A percentile compares a stretch with the other conserved stretches of the same genome.
phyloP scores from a whole-genome alignment of 179 eudicot genomes.

The Beta macrorhiza region DNA sequence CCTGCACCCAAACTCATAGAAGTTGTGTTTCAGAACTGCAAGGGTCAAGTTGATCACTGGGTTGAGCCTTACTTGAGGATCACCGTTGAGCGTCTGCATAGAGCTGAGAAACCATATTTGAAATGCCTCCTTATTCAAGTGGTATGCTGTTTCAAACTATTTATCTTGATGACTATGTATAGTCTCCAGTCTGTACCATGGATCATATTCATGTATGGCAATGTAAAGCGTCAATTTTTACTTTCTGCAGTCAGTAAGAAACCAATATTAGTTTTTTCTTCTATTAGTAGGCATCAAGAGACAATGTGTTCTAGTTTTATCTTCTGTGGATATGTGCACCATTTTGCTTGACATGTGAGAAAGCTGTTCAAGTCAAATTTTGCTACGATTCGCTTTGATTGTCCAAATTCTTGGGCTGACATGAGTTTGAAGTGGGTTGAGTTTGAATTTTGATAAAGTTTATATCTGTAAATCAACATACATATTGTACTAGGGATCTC shows the following conservation, averaged over 20 bases:
- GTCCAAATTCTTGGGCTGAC: background rate
- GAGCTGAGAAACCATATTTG: constrained; percentile 69
- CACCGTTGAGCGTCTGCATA: constrained; percentile 73
- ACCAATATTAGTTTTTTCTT: background rate
- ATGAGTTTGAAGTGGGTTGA: too few relatives aligned
- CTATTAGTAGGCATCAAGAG: background rate
- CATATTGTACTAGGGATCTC: background rate
- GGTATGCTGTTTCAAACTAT: constrained; percentile 43
- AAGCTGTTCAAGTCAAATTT: background rate
- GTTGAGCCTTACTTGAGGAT: constrained; percentile 86
- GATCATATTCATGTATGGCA: background rate
- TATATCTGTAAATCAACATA: too few relatives aligned
- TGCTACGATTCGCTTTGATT: background rate
- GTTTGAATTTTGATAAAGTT: background rate
- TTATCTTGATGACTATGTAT: background rate
- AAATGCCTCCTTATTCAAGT: constrained; percentile 89
- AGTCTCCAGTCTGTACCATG: background rate
- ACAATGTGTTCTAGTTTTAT: background rate
- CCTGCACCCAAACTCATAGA: constrained; percentile 98
- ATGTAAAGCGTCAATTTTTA: background rate
- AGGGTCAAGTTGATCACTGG: constrained; percentile 98
- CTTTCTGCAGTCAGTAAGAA: background rate
- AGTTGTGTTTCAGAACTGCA: constrained; percentile 89
- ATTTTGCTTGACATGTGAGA: background rate
- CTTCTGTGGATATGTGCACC: background rate